Evolutionary conservation across 2,329 filamentous ascomycete genomes (phyloP), one percentile per base, ranked within the genome.

Genomic region (Fusarium tupiense): DNA sequence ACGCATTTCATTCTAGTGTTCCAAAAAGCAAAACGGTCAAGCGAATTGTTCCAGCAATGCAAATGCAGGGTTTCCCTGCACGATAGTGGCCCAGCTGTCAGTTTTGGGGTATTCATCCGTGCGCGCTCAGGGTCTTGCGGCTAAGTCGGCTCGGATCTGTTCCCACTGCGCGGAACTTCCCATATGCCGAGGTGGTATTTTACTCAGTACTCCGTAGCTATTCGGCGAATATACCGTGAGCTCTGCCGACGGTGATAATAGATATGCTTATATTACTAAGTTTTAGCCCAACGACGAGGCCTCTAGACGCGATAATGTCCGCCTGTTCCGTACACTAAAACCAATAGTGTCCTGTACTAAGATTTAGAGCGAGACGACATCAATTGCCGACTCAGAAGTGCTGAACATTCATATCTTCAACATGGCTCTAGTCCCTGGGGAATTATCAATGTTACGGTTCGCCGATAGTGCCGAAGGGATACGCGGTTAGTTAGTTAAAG

Each of bases 121-220:
- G 56, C 41, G 8, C 16, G 22, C 1, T 38, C 41, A 59, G 56
- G 56, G 41, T 29, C 17, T 29, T 29, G 19, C 41, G 56, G 56
- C 20, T 59, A 59, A 26, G 24, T 59, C 56, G 56, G 56, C 56
- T 59, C 44, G 31, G 31, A 50, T 59, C 43, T 37, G 41, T 10
- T n/a, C n/a, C 20, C 20, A 37, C 8, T n/a, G 17, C 6, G 22
- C 19, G 26, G 38, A 40, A 33, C 38, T 31, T 57, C 12, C 38
- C 38, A 33, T 46, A 22, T 59, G 24, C 56, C 41, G 41, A 59
- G 10, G 41, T 59, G 17, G 14, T 13, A 29, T 49, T 58, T 6
- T 37, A 19, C 35, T 17, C 16, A 19, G 33, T 9, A 14, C 13
- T 54, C 24, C 24, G n/a, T 40, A 29, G 16, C 10, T 54, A 13